These are phyloP conservation scores for Quercus alba DNA, from an alignment of 306 rosid species.

Conservation along the genomic window DNA sequence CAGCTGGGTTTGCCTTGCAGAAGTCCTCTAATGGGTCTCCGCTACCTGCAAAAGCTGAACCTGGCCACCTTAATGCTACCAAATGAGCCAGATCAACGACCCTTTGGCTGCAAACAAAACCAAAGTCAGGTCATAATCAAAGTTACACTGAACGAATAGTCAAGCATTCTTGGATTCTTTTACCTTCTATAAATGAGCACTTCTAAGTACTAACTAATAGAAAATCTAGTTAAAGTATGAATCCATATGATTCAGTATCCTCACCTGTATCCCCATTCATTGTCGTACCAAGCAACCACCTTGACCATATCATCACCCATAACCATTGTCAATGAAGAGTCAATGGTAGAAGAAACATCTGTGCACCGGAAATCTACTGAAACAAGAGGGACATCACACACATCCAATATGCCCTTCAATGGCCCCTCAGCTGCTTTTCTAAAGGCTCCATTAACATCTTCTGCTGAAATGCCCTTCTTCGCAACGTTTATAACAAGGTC, in stretches of 20 bases:
- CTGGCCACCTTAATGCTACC: conserved; percentile 91
- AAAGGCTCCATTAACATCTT: conserved; percentile 93
- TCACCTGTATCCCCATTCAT: conserved; percentile 99
- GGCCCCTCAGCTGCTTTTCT: conserved; percentile 91
- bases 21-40: conserved; percentile 96
- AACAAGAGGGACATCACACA: conserved; percentile 91
- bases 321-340: conserved; percentile 94
- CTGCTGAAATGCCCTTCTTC: conserved; percentile 85
- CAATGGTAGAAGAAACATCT: conserved; percentile 91
- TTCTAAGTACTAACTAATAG: not conserved
- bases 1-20: conserved; percentile 92
- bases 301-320: conserved; percentile 99
- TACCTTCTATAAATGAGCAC: not conserved
- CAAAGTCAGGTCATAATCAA: not conserved
- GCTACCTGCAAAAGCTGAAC: conserved; percentile 36
- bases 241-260: conserved; percentile 1
- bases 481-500: conserved; percentile 87
- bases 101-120: conserved; percentile 74
- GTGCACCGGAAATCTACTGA: conserved; percentile 88
- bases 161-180: not conserved
- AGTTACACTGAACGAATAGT: not conserved
- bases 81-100: conserved; percentile 96
- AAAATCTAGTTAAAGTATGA: not conserved
- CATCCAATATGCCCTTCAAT: conserved; percentile 79
- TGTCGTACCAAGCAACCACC: conserved; percentile 99